Percentiles rank a stretch among this genome's conserved stretches.
phyloP scores from a whole-genome alignment of 306 rosid species.

The Oxytropis ochrocephala region DNA sequence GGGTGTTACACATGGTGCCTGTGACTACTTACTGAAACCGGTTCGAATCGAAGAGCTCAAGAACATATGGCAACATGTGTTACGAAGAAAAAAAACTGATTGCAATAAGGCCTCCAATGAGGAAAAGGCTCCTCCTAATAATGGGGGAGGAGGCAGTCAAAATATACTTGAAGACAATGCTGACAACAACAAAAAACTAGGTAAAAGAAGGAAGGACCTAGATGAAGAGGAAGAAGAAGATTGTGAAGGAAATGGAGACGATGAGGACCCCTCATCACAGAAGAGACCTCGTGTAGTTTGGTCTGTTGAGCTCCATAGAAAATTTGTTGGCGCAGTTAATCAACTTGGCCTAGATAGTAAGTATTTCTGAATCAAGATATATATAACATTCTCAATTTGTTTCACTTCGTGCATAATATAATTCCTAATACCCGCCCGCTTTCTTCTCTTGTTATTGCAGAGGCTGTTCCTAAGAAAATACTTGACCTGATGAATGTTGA shows the following conservation, averaged over 20 bases:
- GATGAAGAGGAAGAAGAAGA: conserved; percentile 52
- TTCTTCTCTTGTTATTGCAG: conserved; percentile 34
- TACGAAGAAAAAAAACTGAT: conserved; percentile 49
- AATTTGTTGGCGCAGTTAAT: conserved; percentile 77
- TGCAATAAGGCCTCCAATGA: conserved; percentile 29
- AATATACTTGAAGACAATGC: conserved; percentile 22
- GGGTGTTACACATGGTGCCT: conserved; percentile 75
- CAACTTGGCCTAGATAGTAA: conserved; percentile 73
- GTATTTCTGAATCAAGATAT: conserved; percentile 14
- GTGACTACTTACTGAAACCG: conserved; percentile 79
- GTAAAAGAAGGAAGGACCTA: conserved; percentile 59
- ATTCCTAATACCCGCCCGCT: conserved; percentile 13
- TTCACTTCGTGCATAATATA: neutral
- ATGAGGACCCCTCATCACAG: conserved; percentile 61
- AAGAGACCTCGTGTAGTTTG: conserved; percentile 80
- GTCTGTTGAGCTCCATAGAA: conserved; percentile 66
- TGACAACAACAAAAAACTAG: conserved; percentile 36
- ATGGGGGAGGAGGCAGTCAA: conserved; percentile 34
- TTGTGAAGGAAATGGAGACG: conserved; percentile 41
- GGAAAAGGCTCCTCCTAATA: conserved; percentile 27
- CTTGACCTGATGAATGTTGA: conserved; percentile 87
- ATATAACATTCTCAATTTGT: neutral
- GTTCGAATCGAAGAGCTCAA: conserved; percentile 75
- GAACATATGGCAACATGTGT: conserved; percentile 90
- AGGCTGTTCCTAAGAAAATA: conserved; percentile 88